Conservation (phyloP, 192 early-diverging fungal genomes). For the Linnemannia elongata region DNA sequence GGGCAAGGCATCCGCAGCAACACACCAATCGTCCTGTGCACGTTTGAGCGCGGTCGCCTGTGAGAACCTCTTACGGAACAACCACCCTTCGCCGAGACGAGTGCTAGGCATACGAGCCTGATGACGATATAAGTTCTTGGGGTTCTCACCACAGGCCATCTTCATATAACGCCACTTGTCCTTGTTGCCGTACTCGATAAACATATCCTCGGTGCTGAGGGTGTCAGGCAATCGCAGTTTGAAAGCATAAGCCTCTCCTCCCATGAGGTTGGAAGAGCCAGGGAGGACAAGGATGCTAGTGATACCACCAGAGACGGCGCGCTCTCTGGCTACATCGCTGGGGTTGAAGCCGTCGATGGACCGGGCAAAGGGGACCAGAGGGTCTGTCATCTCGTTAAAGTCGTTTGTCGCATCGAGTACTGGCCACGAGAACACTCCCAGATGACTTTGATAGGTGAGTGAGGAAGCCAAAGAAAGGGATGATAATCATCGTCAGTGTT, state of each 20-base stretch:
- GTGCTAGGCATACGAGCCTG: slow-evolving; percentile 39
- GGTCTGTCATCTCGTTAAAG: slow-evolving; percentile 70
- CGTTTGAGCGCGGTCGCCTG: slow-evolving; percentile 61
- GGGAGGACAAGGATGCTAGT: slow-evolving; percentile 75
- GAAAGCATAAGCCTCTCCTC: slow-evolving; percentile 78
- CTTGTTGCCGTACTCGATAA: slow-evolving; percentile 59
- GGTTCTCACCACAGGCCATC: slow-evolving; percentile 87
- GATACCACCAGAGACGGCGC: slow-evolving; percentile 70
- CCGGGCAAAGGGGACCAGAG: slow-evolving; percentile 65
- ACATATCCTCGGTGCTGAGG: slow-evolving; percentile 74
- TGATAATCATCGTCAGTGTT: background rate
- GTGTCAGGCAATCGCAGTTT: slow-evolving; percentile 64
- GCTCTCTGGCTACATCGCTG: slow-evolving; percentile 55
- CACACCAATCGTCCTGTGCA: slow-evolving; percentile 64
- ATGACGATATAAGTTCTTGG: slow-evolving; percentile 55
- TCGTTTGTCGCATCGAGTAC: slow-evolving; percentile 62
- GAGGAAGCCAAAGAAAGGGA: background rate
- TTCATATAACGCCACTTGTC: slow-evolving; percentile 78
- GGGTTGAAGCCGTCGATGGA: slow-evolving; percentile 77
- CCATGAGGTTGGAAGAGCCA: slow-evolving; percentile 78
- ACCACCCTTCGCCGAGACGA: slow-evolving; percentile 72
- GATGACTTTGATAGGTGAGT: slow-evolving; percentile 58
- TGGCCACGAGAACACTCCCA: slow-evolving; percentile 72
- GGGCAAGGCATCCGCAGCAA: slow-evolving; percentile 7
- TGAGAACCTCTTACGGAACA: slow-evolving; percentile 68